Base-by-base conservation (phyloP, 352 stramenopile species). In the Phytophthora meadii region DNA sequence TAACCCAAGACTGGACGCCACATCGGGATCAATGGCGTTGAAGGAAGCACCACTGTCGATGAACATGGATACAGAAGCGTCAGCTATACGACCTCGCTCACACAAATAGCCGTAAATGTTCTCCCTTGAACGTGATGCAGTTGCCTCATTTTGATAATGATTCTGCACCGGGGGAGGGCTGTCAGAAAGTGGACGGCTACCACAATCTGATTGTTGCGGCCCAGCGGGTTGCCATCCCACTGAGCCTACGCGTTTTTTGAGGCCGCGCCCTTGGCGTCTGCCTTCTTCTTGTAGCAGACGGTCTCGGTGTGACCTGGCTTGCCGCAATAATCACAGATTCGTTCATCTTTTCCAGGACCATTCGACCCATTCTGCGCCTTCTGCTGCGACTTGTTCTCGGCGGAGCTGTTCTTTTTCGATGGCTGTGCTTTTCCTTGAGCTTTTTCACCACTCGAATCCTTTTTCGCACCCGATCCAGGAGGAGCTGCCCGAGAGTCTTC, bases 41-140 rank as follows among this genome's bases (percentile, higher is more conserved):
- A 61, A 61, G 1, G 54, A 54, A 1, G 54, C 54, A 6, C 32
- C 54, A 19, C 54, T 62, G 17, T 62, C 44, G 11, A 62, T 46
- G 8, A 62, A 62, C 9, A 62, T 47, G 1, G 42, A 39, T 1
- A 62, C 42, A 22, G 44, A 54, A 5, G 22, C 44, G n/a, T 48
- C 54, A 4, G n/a, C 7, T 1, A 48, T 48, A 2, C 10, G 42
- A 6, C 14, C 42, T 25, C 42, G 4, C 1, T 34, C n/a, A n/a
- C 17, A 46, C 28, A 62, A 40, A 54, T 54, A 54, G 12, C 54
- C 44, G 54, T 62, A 54, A 22, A 54, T 19, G 41, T 49, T 62
- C 44, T 47, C n/a, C 17, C 14, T 54, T 27, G 30, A 3, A 11
- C 34, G 9, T 12, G 27, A 8, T 2, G 24, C 25, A 44, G 53